phyloP scores from a whole-genome alignment of 441 rosid genomes.

The Croton setiger region DNA sequence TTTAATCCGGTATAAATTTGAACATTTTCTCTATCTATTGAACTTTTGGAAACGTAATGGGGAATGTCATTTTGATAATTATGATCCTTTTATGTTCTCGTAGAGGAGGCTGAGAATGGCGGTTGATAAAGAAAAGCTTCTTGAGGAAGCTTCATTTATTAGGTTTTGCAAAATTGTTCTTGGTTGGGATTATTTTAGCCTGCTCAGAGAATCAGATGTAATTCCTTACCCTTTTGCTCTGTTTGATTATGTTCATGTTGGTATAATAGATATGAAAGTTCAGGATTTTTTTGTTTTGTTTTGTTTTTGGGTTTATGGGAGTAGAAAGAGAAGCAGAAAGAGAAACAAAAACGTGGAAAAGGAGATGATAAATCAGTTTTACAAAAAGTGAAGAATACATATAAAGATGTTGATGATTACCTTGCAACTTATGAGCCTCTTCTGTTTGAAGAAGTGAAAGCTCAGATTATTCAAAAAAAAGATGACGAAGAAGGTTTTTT shows the following conservation, averaged over 20 bases:
- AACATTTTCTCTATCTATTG: too few relatives aligned
- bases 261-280: neutral
- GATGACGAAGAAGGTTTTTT: conserved; percentile 72
- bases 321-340: conserved; percentile 33
- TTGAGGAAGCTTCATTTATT: conserved; percentile 50
- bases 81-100: neutral
- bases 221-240: neutral
- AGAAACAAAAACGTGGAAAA: conserved; percentile 22
- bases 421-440: conserved; percentile 80
- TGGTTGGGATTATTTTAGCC: conserved; percentile 77
- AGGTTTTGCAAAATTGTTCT: conserved; percentile 71
- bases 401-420: conserved; percentile 71
- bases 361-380: conserved; percentile 27
- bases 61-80: too few relatives aligned
- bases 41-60: neutral
- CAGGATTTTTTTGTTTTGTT: neutral
- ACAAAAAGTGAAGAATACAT: conserved; percentile 57
- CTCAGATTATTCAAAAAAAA: conserved; percentile 74
- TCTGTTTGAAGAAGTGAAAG: conserved; percentile 87
- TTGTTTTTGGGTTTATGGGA: conserved; percentile 4
- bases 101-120: conserved; percentile 35
- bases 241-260: conserved; percentile 5
- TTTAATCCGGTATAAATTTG: too few relatives aligned
- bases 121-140: conserved; percentile 53
- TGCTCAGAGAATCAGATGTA: conserved; percentile 49